Evolutionary conservation across 2,329 filamentous ascomycete species (phyloP), one percentile per base, ranked within the genome.

Genomic region (Stagonosporopsis vannaccii): DNA sequence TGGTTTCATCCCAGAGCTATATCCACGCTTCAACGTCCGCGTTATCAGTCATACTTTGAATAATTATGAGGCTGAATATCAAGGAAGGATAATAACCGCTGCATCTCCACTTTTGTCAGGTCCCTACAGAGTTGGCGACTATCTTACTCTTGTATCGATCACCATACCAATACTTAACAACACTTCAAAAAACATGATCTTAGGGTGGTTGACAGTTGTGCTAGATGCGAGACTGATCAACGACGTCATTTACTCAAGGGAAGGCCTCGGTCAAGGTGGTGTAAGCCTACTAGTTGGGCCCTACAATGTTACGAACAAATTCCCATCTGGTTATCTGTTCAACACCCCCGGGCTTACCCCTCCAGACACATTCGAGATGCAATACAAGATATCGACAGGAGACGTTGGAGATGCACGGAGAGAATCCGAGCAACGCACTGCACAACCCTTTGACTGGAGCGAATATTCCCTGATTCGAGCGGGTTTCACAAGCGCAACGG

Each of bases 201-300:
- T 97, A 5, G 93, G 91, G 1, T 97, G 92, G 79, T 84, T 97
- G 79, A 96, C 91, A 1, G 79, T 93, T 2, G 81, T 96, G n/a
- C 84, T 90, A 49, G 85, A 90, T 53, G 88, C 88, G 1, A 77
- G 78, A 4, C 81, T 89, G 2, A 79, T 95, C 2, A 78, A 87
- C n/a, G 75, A 82, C 40, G 83, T 92, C 1, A 78, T 87, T 22
- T 75, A 78, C n/a, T 89, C 88, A 1, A 78, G 80, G 2, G 90
- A 92, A 72, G 91, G 91, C 1, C 71, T 96, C 9, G 90, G 87
- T 22, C 71, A 81, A 0, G 90, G 87, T 0, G 92, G 91, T 5
- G 77, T 88, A n/a, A 86, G 90, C 1, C 77, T 96, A 17, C 72
- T 96, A 7, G 77, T 95, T 37, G 90, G 90, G 0, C 89, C 92